A percentile compares a stretch with the other conserved stretches of the same genome.
Evolutionary conservation across 2,329 filamentous ascomycete species (phyloP).

Genomic region (Microsporum ferrugineum): DNA sequence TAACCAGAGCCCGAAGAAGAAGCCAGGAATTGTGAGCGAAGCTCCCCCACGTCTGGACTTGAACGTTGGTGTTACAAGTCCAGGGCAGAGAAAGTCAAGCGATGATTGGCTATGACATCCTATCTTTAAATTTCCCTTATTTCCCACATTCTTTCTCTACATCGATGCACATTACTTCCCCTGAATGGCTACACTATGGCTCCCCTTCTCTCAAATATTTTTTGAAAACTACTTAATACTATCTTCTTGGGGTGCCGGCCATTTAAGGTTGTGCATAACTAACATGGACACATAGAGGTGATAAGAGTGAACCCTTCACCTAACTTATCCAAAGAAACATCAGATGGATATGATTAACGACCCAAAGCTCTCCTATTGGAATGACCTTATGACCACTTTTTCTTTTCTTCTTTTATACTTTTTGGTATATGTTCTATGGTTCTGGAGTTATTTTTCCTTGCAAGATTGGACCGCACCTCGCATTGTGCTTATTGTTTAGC

Average conservation of each 20-base stretch:
- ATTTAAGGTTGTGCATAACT: neutral
- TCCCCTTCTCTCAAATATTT: neutral
- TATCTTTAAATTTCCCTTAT: neutral
- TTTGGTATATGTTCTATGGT: constrained; percentile 1
- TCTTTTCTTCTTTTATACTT: neutral
- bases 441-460: constrained; percentile 3
- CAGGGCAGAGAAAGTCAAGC: neutral
- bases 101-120: constrained; percentile 3
- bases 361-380: neutral
- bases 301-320: neutral
- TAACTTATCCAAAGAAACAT: neutral
- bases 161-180: neutral
- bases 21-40: constrained; percentile 30
- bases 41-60: constrained; percentile 49
- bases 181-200: neutral
- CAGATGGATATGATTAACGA: constrained; percentile 4
- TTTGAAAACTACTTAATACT: neutral
- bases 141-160: neutral
- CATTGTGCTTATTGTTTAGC: constrained; percentile 1
- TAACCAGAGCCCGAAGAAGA: constrained; percentile 32
- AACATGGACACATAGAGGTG: neutral
- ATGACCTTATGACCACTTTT: neutral
- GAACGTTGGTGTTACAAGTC: neutral
- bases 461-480: constrained; percentile 1
- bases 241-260: neutral